Evolutionary conservation across 2,329 filamentous ascomycete genomes (phyloP).

Genomic region (Blastomyces gilchristii): DNA sequence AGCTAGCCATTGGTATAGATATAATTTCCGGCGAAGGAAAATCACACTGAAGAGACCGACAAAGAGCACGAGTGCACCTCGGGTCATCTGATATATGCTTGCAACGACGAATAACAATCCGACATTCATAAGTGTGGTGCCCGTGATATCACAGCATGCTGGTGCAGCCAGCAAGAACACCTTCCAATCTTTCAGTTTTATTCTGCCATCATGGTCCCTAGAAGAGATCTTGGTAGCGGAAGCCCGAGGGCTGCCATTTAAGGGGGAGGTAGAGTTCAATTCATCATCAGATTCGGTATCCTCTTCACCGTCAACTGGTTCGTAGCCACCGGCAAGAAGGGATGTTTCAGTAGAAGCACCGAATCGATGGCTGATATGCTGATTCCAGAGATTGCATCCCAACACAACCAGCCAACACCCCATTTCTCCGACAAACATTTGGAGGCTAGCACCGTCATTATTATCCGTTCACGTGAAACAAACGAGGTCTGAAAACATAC

Average conservation of each 20-base stretch:
- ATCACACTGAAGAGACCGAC: conserved; percentile 91
- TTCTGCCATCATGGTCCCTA: conserved; percentile 44
- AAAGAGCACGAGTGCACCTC: conserved; percentile 87
- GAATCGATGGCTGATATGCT: conserved; percentile 36
- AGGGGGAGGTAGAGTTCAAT: conserved; percentile 33
- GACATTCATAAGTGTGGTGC: conserved; percentile 94
- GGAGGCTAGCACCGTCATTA: conserved; percentile 40
- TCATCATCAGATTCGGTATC: conserved; percentile 38
- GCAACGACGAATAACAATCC: conserved; percentile 88
- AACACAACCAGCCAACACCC: conserved; percentile 90
- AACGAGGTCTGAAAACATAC: conserved; percentile 25
- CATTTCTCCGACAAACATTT: conserved; percentile 97
- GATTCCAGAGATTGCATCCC: conserved; percentile 54
- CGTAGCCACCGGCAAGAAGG: conserved; percentile 49
- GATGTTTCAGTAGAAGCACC: conserved; percentile 32
- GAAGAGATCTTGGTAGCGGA: conserved; percentile 43
- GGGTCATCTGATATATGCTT: conserved; percentile 97
- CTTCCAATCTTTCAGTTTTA: conserved; percentile 57
- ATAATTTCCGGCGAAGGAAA: conserved; percentile 70
- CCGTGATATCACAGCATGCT: conserved; percentile 85
- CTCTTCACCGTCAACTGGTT: conserved; percentile 48
- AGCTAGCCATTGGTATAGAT: conserved; percentile 85
- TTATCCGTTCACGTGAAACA: neutral
- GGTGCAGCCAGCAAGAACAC: conserved; percentile 71
- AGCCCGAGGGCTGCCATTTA: conserved; percentile 37